Evolutionary conservation across 257 asterid species (phyloP), one percentile per base, ranked within the genome.

Genomic region (Fraxinus quadrangulata): DNA sequence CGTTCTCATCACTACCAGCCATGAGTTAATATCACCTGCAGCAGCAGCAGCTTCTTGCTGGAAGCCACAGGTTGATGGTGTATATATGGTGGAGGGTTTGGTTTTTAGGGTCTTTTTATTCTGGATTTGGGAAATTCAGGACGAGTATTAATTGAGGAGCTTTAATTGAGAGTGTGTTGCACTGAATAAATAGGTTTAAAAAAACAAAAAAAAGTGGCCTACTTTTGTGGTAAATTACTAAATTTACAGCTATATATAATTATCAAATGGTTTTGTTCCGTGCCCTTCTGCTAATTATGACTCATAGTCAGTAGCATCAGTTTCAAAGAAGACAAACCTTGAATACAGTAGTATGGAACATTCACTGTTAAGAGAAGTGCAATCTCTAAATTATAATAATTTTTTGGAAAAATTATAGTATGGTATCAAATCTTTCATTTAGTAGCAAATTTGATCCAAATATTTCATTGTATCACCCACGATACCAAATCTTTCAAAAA

Each of bases 261-360:
- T 42, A 63, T 70, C 74, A 17, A 4, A 6, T 31, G 31, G 26
- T 31, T 12, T 19, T 24, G 1, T 0, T 63, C 47, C 77, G 12
- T 42, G 47, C 16, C 65, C 7, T 19, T 74, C 42, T 47, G 70
- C 26, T 69, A 36, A 59, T 69, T 80, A 69, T 75, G 34, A 70
- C 42, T 42, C 9, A 40, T 0, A 40, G 47, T 10, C 47, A 40
- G 47, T 40, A 59, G 24, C 4, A 21, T n/a, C 45, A 39, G 69
- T 37, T 19, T 45, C 28, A 75, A n/a, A 66, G 75, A 74, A 74
- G 83, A 84, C 87, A 84, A 84, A 78, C 56, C 45, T 75, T 78
- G 37, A 16, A 3, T 37, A 77, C 79, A 71, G 77, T 80, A 54
- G 70, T 36, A 12, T 47, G 51, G 36, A 67, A 40, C 73, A 37